These are phyloP conservation scores for Teunomyces gatunensis DNA, from an alignment of 805 yeast genomes.

Conservation along the genomic window DNA sequence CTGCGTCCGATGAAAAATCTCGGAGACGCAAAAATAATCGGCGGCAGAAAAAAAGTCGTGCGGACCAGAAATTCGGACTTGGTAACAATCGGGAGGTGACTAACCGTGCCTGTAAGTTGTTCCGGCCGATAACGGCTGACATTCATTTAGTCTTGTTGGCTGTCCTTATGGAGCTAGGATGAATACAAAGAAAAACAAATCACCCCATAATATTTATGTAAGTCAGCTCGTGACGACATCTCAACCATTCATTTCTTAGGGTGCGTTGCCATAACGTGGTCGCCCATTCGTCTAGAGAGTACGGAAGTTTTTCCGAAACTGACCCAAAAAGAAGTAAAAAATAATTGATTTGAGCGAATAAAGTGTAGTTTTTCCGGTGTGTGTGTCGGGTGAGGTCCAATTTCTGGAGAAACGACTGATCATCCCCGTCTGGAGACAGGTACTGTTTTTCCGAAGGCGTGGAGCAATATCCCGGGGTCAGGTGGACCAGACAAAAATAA, in stretches of 20 bases:
- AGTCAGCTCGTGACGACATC: not conserved
- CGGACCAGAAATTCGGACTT: constrained; percentile 1
- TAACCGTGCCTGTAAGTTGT: not conserved
- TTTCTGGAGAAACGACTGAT: constrained; percentile 1
- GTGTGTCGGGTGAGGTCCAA: constrained; percentile 1
- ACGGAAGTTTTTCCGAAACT: not conserved
- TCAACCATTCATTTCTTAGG: not conserved
- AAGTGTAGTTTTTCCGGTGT: not conserved
- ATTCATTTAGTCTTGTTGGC: not conserved
- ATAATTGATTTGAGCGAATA: not conserved
- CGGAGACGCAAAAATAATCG: constrained; percentile 3
- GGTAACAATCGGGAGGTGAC: not conserved
- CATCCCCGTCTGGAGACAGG: not conserved
- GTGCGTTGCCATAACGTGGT: not conserved
- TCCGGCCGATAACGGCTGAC: not conserved
- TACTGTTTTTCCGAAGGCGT: not conserved
- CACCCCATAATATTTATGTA: not conserved
- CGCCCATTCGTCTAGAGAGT: not conserved
- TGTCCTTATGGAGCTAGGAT: not conserved
- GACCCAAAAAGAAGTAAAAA: not conserved
- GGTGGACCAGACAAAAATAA: not conserved
- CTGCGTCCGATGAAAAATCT: constrained; percentile 2
- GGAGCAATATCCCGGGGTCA: not conserved
- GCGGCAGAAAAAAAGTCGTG: constrained; percentile 1
- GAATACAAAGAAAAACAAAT: not conserved